These are phyloP conservation scores for Cucumis cinereus DNA, from an alignment of 306 rosid species.

Conservation along the genomic window DNA sequence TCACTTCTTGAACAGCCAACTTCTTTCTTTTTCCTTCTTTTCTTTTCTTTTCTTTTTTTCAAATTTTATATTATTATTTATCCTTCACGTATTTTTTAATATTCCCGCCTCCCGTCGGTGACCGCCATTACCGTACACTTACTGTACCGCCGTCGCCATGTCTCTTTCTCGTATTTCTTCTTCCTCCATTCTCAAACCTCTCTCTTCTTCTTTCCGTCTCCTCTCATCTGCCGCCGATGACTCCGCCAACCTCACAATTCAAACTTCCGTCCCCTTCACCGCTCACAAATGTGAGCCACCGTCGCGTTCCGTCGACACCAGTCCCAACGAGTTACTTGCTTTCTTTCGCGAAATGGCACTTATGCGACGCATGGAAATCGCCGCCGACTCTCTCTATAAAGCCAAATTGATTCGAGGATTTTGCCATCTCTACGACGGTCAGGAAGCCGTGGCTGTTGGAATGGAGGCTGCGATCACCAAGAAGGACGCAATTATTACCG, in stretches of 20 bases:
- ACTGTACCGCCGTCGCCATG: slow-evolving; percentile 29
- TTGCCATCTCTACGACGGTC: slow-evolving; percentile 92
- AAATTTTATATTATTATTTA: not conserved
- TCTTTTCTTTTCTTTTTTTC: not conserved
- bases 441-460: slow-evolving; percentile 77
- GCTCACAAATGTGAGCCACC: slow-evolving; percentile 59
- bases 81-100: not conserved
- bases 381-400: slow-evolving; percentile 94
- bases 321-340: slow-evolving; percentile 39
- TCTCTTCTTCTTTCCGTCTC: slow-evolving; percentile 31
- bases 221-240: slow-evolving; percentile 34
- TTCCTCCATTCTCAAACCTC: slow-evolving; percentile 25
- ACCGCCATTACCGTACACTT: not conserved
- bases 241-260: slow-evolving; percentile 35
- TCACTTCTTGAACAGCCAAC: not conserved
- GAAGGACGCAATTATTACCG: slow-evolving; percentile 58
- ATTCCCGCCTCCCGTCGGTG: not conserved
- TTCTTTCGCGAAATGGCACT: slow-evolving; percentile 66
- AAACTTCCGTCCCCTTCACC: slow-evolving; percentile 71
- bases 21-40: not conserved
- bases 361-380: slow-evolving; percentile 93
- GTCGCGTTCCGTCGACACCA: slow-evolving; percentile 61
- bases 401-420: slow-evolving; percentile 89
- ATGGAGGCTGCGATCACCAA: slow-evolving; percentile 77
- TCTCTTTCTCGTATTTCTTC: slow-evolving; percentile 40